phyloP scores from a whole-genome alignment of 2,329 filamentous ascomycete species.

The Ampelomyces quisqualis region DNA sequence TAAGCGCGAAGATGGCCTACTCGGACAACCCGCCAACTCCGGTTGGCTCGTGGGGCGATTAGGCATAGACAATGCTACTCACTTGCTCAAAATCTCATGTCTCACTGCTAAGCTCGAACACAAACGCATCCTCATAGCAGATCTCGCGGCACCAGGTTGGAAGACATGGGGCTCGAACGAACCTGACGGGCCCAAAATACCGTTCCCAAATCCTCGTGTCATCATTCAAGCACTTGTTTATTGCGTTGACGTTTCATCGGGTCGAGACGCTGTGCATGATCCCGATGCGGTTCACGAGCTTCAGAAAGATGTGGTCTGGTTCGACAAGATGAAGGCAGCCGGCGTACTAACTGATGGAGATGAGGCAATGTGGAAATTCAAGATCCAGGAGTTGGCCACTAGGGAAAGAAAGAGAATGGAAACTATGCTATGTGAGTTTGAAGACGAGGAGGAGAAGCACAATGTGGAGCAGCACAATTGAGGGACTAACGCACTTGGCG shows the following conservation, averaged over 20 bases:
- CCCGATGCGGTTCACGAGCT: background rate
- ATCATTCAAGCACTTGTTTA: constrained; percentile 10
- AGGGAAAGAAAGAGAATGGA: background rate
- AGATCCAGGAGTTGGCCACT: background rate
- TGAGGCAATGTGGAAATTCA: background rate
- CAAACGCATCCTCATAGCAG: background rate
- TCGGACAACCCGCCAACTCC: background rate
- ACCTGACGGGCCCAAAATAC: background rate
- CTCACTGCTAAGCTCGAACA: no score
- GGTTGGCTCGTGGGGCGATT: background rate
- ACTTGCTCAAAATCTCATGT: background rate
- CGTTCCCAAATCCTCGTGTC: background rate
- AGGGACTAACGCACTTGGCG: no score
- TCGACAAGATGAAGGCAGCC: background rate
- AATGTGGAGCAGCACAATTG: background rate
- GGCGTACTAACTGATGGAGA: background rate
- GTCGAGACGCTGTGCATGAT: constrained; percentile 5
- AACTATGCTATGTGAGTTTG: background rate
- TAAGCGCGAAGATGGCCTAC: background rate
- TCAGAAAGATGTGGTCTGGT: background rate
- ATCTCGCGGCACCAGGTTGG: background rate
- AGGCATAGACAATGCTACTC: background rate
- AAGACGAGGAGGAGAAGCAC: background rate
- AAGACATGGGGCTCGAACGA: background rate
- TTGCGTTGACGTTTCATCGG: constrained; percentile 8